Percentiles rank a stretch among this genome's conserved stretches.
Evolutionary conservation across 1,284 basidiomycete genomes (phyloP).

Genomic region (Malassezia yamatoensis): DNA sequence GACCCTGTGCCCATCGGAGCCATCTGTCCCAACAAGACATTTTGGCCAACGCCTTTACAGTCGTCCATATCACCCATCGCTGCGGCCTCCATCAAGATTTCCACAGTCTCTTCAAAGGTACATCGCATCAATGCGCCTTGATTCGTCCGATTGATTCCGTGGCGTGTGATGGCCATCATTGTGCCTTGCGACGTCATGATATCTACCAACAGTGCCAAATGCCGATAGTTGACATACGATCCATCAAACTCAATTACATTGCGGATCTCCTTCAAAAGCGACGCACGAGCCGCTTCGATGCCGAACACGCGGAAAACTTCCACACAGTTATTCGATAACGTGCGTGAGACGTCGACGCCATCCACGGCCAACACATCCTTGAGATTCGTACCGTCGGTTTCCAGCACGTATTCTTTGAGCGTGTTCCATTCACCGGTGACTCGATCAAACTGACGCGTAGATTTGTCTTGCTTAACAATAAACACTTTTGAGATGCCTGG

Average conservation of each 20-base stretch:
- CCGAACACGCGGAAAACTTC: slow-evolving; percentile 94
- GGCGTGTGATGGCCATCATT: slow-evolving; percentile 97
- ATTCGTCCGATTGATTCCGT: slow-evolving; percentile 88
- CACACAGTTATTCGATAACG: slow-evolving; percentile 92
- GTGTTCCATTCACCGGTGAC: slow-evolving; percentile 42
- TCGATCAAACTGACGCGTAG: slow-evolving; percentile 51
- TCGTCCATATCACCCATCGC: slow-evolving; percentile 96
- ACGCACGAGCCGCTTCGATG: slow-evolving; percentile 89
- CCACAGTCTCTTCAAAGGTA: slow-evolving; percentile 98
- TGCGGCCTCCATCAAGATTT: slow-evolving; percentile 96
- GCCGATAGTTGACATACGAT: slow-evolving; percentile 98
- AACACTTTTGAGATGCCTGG: slow-evolving; percentile 84
- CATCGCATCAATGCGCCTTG: slow-evolving; percentile 78
- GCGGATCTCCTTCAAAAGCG: slow-evolving; percentile 76
- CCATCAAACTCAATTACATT: slow-evolving; percentile 94
- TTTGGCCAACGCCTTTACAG: slow-evolving; percentile 94
- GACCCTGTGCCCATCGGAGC: slow-evolving; percentile 63
- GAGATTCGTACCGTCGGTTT: slow-evolving; percentile 70
- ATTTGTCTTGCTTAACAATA: slow-evolving; percentile 73
- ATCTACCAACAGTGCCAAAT: slow-evolving; percentile 87
- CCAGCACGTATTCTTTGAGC: slow-evolving; percentile 75
- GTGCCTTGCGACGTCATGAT: slow-evolving; percentile 94
- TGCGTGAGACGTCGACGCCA: slow-evolving; percentile 81
- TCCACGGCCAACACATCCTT: slow-evolving; percentile 70
- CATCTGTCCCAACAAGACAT: slow-evolving; percentile 96